These are phyloP conservation scores for Deinandra increscens DNA, from an alignment of 129 eudicot genomes.

Conservation along the genomic window DNA sequence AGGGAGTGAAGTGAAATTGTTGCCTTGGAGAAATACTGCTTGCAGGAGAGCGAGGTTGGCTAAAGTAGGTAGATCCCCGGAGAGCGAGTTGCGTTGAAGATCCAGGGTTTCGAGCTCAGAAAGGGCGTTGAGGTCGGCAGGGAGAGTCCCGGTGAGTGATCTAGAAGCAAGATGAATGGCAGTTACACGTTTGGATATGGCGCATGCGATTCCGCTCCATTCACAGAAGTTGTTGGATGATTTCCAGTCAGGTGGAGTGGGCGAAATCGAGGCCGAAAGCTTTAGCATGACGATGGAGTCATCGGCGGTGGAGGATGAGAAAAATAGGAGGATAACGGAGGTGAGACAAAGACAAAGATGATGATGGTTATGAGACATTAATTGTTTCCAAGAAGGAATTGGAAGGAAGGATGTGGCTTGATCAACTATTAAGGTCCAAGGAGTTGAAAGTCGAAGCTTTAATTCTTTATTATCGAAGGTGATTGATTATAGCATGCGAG, in stretches of 20 bases:
- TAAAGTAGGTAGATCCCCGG: conserved; percentile 45
- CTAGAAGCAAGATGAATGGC: conserved; percentile 26
- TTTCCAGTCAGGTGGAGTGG: conserved; percentile 41
- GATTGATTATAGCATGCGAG: too few species aligned
- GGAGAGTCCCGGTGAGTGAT: conserved; percentile 43
- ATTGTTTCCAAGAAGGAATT: too few species aligned
- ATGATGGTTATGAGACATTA: background rate
- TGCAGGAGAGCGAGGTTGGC: conserved; percentile 34
- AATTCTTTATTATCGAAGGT: too few species aligned
- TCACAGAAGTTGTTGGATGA: conserved; percentile 32
- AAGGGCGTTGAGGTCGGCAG: conserved; percentile 34
- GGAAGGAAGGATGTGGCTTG: too few species aligned
- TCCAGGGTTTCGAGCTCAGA: conserved; percentile 31
- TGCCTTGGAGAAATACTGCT: conserved; percentile 20
- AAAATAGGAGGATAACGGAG: conserved; percentile 23
- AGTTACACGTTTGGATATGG: conserved; percentile 33
- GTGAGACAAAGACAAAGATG: conserved; percentile 7
- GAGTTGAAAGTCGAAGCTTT: too few species aligned
- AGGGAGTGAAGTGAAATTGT: conserved; percentile 39
- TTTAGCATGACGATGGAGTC: conserved; percentile 39
- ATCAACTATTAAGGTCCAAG: too few species aligned
- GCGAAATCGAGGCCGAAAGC: conserved; percentile 28
- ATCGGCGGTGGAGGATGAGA: conserved; percentile 29
- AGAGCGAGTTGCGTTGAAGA: conserved; percentile 33
- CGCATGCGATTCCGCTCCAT: conserved; percentile 43